Evolutionary conservation across 441 rosid species (phyloP).

Genomic region (Omphalea diandra): DNA sequence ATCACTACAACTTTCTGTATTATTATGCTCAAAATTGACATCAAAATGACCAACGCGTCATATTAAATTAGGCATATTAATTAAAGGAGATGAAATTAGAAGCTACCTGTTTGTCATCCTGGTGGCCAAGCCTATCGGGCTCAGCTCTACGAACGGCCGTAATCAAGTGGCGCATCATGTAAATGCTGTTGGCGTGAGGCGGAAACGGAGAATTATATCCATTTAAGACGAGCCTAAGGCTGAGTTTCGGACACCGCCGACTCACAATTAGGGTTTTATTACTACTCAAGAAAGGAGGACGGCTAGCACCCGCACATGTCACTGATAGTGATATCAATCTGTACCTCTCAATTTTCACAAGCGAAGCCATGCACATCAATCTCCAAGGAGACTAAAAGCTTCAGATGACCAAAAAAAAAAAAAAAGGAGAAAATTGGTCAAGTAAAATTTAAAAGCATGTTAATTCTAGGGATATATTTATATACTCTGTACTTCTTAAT

Average conservation of each 20-base stretch:
- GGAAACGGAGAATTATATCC: constrained; percentile 30
- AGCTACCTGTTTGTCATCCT: constrained; percentile 40
- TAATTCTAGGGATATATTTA: too few species aligned
- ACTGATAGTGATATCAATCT: constrained; percentile 39
- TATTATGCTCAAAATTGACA: not conserved
- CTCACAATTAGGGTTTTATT: constrained; percentile 36
- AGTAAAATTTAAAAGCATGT: not conserved
- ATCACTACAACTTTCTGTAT: not conserved
- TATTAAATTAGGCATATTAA: not conserved
- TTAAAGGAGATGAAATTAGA: not conserved
- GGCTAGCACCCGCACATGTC: constrained; percentile 44
- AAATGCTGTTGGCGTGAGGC: constrained; percentile 24
- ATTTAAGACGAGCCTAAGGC: constrained; percentile 33
- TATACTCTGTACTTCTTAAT: too few species aligned
- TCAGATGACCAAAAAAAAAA: not conserved
- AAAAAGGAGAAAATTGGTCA: not conserved
- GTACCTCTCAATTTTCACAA: constrained; percentile 38
- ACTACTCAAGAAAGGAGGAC: constrained; percentile 33
- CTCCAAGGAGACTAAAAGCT: not conserved
- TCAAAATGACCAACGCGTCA: not conserved
- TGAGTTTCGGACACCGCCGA: constrained; percentile 30
- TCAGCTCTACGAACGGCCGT: constrained; percentile 51
- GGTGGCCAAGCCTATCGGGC: constrained; percentile 43
- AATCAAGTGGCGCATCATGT: constrained; percentile 38
- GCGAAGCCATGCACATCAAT: constrained; percentile 49